Conservation (phyloP, 495 filamentous ascomycete genomes). For the Evernia prunastri region DNA sequence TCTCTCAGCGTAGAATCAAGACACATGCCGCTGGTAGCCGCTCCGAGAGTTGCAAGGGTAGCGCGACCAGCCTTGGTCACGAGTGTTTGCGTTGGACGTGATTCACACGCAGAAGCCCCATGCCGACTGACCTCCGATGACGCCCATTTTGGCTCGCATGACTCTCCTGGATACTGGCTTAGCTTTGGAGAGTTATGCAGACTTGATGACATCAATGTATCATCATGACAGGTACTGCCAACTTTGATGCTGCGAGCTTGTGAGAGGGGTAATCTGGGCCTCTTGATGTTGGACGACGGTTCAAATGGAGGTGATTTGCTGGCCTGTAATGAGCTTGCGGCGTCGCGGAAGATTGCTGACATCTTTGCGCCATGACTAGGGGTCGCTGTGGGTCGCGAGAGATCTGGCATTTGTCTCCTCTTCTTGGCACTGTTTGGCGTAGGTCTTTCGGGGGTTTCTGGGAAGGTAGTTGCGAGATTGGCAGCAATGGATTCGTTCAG, state of each 20-base stretch:
- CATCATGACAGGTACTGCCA: conserved; percentile 1
- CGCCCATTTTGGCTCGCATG: background rate
- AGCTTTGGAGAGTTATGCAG: background rate
- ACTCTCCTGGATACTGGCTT: background rate
- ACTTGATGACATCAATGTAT: background rate
- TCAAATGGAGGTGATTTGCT: background rate
- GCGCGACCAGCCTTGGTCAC: background rate
- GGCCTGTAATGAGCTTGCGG: conserved; percentile 16
- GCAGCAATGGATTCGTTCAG: conserved; percentile 11
- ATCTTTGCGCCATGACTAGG: conserved; percentile 21
- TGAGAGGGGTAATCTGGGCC: conserved; percentile 18
- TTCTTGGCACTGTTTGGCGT: conserved; percentile 24
- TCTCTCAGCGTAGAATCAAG: background rate
- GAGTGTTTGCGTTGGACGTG: background rate
- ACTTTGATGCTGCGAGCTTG: conserved; percentile 18
- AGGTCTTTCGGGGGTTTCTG: conserved; percentile 5
- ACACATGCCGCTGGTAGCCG: background rate
- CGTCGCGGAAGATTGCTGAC: conserved; percentile 24
- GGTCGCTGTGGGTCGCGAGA: conserved; percentile 19
- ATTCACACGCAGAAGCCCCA: background rate
- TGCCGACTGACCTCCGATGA: background rate
- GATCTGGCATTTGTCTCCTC: conserved; percentile 19
- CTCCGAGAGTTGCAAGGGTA: background rate
- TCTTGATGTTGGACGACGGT: conserved; percentile 18
- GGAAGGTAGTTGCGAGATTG: conserved; percentile 5